Evolutionary conservation across 2,329 filamentous ascomycete genomes (phyloP), one percentile per base, ranked within the genome.

Genomic region (Penicillium sp.): DNA sequence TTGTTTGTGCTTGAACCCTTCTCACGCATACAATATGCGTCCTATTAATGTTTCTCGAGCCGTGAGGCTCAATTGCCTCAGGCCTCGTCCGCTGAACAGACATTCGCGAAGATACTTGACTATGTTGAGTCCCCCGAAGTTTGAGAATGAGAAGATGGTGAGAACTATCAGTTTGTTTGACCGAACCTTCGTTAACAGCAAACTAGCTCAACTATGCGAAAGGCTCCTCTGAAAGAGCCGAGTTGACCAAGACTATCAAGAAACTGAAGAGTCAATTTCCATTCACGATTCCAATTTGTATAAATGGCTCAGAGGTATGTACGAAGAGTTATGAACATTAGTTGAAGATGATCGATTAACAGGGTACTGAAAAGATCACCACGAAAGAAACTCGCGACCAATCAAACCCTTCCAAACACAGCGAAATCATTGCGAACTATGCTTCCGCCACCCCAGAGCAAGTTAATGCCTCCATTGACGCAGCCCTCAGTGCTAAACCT

Each of bases 111-210:
- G 57, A 8, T 51, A 27, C 36, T 36, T 62, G 53, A 62, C 57
- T 4, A 60, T 62, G 59, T 41, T 62, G 11, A 52, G 48, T 13
- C 64, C 64, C 10, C 64, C 64, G 6, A 65, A 62, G 38, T 67
- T 67, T 18, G 61, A 60, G 18, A 67, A 67, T 50, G 65, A 66
- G 38, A 64, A 63, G 39, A 58, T 56, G 57, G 64, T 66, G 34
- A 49, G 55, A 8, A 10, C 10, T 14, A 16, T 10, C 9, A 11
- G 6, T 36, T 10, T 1, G 7, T 10, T 23, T 8, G 16, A 23
- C 8, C 14, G 9, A n/a, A 27, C 2, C 7, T 8, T 14, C 7
- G 27, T 36, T 52, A 36, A 50, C 23, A 38, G 1, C 1, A 8
- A 10, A 13, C 6, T 9, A 63, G 61, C 43, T 60, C 14, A 47